Evolutionary conservation across 1,284 basidiomycete genomes (phyloP), one percentile per base, ranked within the genome.

Genomic region (Sporisorium exsertum): DNA sequence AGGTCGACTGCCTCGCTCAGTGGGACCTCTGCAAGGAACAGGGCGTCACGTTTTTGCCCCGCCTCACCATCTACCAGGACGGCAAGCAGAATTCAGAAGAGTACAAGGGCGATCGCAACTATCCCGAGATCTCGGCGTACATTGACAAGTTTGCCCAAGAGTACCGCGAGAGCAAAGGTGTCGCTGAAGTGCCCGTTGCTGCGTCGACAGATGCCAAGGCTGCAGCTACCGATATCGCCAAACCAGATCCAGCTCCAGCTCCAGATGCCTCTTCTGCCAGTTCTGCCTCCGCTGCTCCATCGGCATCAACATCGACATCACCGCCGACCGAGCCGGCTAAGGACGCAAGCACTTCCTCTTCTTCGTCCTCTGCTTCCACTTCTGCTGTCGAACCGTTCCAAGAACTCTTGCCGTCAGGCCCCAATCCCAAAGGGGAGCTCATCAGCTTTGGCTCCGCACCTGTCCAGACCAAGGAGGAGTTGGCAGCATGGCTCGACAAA

Each of bases 1-100:
- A 82, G 57, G 81, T 85, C 40, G 71, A 85, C 64, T 85, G 84
- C 55, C 27, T 65, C 29, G 70, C 75, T 13, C 72, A 78, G 33
- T 66, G 70, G 54, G 77, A 79, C 45, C 66, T 85, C 27, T 85
- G 84, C 66, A 67, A 61, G 20, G 61, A 78, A 42, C 67, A 85
- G 58, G 71, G 67, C 20, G 73, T 85, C 46, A 40, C 61, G 12
- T 64, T 64, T 51, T 63, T 78, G 18, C 84, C 84, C 0, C 55
- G 66, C 12, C 53, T 84, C 18, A 77, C 58, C 33, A 51, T 83
- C 64, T 84, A 84, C 61, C 53, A 66, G 55, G 81, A 84, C 60
- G 84, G 84, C 27, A 60, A 62, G 52, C 64, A 78, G 64, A 49
- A 59, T 20, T 43, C 54, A 0, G 62, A 67, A 20, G 69, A 67